phyloP scores from a whole-genome alignment of 257 asterid species.

The Nicotiana undulata region DNA sequence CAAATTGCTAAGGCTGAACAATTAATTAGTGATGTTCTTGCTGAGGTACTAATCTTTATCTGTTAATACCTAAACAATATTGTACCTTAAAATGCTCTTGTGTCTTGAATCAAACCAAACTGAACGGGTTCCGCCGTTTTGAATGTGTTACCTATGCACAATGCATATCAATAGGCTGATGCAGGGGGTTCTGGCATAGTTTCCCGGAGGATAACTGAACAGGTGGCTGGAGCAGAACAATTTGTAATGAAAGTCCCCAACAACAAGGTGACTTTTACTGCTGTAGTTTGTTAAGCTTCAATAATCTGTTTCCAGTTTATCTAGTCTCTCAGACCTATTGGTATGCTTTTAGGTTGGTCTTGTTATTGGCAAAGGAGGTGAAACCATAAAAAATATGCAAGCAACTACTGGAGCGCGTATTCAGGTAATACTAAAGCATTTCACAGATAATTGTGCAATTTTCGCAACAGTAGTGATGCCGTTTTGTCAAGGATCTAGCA shows the following conservation, averaged over 20 bases:
- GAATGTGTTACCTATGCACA: neutral
- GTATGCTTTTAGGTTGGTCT: conserved; percentile 70
- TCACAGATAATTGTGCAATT: neutral
- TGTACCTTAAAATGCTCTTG: conserved; percentile 3
- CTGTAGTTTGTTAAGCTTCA: neutral
- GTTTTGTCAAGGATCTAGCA: too few species aligned
- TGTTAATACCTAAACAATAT: neutral
- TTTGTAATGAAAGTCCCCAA: conserved; percentile 64
- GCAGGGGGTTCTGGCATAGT: conserved; percentile 68
- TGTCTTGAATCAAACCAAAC: neutral
- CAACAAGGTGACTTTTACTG: conserved; percentile 48
- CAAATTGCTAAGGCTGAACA: conserved; percentile 21
- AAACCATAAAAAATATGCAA: conserved; percentile 89
- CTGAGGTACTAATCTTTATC: conserved; percentile 40
- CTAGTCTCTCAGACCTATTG: neutral
- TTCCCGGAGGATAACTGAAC: conserved; percentile 56
- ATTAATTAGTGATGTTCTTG: conserved; percentile 16
- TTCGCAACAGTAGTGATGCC: neutral
- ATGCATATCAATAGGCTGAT: conserved; percentile 54
- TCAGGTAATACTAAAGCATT: conserved; percentile 36
- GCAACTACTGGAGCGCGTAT: conserved; percentile 82
- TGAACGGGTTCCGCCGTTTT: neutral
- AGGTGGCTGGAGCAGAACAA: conserved; percentile 58
- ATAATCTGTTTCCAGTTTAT: too few species aligned
- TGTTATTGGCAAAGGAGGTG: conserved; percentile 98